Base-by-base conservation (phyloP, 2,329 filamentous ascomycete species). In the Diaporthe ampelina region DNA sequence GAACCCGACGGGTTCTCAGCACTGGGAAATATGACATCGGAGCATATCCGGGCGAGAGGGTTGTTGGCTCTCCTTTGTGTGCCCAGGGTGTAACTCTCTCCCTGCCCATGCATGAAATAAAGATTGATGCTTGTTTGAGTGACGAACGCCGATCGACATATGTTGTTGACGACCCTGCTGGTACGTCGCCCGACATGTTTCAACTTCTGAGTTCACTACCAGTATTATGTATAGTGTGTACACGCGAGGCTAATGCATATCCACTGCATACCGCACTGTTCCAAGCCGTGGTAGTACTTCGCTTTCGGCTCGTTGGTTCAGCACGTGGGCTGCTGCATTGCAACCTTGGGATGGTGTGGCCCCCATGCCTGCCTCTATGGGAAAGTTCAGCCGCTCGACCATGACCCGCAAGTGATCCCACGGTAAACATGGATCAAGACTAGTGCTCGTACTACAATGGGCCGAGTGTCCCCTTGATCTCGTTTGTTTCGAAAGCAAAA, bases 251-350 rank as follows among this genome's bases (percentile, higher is more conserved):
- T 10, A n/a, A n/a, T 50, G 45, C 21, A 9, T 40, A 26, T 7
- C n/a, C 21, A 26, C 29, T 45, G 40, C 19, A 50, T 35, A 50
- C 15, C 15, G 40, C 1, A 63, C 43, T 10, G 45, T 1, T 29
- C 10, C 15, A 32, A 32, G 40, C 17, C 26, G 11, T 63, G 13
- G 32, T 58, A 40, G 9, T 43, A 65, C 26, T 43, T 19, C 24
- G 6, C 29, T 32, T 32, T 32, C 37, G 26, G 61, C 48, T 65
- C 26, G 40, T 21, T 26, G 24, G 61, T 32, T 43, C 40, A 32
- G 43, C 61, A 65, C 61, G 61, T 65, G 61, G 61, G 61, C 61
- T 50, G 61, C 40, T 50, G 61, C 40, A 48, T 50, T 50, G 26
- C 43, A 65, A 50, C 43, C 43, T 5, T 35, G 26, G 43, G 5